Base-by-base conservation (phyloP, 2,329 filamentous ascomycete species). In the Paracoccidioides brasiliensis region DNA sequence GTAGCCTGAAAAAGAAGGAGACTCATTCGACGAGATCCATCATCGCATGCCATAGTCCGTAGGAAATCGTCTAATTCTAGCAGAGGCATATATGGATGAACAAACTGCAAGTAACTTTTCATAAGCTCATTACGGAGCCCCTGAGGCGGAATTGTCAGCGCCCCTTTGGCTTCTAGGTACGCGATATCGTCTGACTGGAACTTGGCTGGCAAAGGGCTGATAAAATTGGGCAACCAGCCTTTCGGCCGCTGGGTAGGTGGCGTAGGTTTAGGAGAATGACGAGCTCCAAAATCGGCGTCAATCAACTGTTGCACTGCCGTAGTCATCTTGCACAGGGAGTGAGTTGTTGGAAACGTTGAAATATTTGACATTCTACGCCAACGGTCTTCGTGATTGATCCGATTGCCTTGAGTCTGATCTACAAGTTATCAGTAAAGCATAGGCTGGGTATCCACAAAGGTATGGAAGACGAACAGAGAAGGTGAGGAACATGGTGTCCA, bases 21-120 rank as follows among this genome's bases (percentile, higher is more conserved):
- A 72, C 90, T 95, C 64, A 90, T 78, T 66, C 83, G 84, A 62
- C 81, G 78, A 49, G 79, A 76, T 12, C 86, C 87, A 67, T 93
- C 85, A 78, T 67, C 81, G 72, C 68, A 82, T 70, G 65, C 84
- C 65, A 74, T 88, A 2, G 69, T 69, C 55, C 69, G 69, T 8
- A 84, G 65, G 56, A 84, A 80, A 37, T 83, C 80, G 59, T 82
- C 77, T 50, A 84, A 63, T 57, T 84, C 89, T 59, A 96, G 74
- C 37, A 95, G 76, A 30, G 91, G 91, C 88, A 96, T 95, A 69
- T 88, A 96, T 0, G 90, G 89, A 68, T 96, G 86, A 6, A 96
- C 89, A 68, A 86, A 95, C 72, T 95, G 87, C 58, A 91, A 79
- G 64, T 93, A 96, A 42, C 83, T 83, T 63, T 84, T 83, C 14